A percentile compares a stretch with the other conserved stretches of the same genome.
These are phyloP conservation scores for Pythium dissotocum DNA, from an alignment of 352 stramenopile species.

Conservation along the genomic window DNA sequence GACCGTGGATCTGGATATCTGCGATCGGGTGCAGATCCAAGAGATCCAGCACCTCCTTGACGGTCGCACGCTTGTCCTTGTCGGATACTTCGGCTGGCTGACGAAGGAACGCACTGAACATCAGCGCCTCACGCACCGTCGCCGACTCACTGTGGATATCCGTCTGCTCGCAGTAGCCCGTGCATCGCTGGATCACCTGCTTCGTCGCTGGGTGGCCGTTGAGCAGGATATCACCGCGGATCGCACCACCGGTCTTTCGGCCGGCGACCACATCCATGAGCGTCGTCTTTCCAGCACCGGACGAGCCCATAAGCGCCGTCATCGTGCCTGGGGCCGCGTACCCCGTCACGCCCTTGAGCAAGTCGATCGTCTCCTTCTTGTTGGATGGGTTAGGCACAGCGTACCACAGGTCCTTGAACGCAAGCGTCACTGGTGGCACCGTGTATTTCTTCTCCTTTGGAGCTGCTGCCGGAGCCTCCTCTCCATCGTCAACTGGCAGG, in stretches of 20 bases:
- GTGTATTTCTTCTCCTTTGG: constrained; percentile 7
- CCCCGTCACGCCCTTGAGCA: constrained; percentile 41
- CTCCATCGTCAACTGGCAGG: constrained; percentile 1
- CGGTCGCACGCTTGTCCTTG: constrained; percentile 37
- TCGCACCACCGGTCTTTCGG: constrained; percentile 76
- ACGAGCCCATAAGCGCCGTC: constrained; percentile 44
- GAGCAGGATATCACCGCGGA: constrained; percentile 74
- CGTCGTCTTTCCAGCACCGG: constrained; percentile 37
- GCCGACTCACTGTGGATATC: constrained; percentile 45
- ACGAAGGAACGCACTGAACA: constrained; percentile 80
- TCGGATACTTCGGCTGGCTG: constrained; percentile 17
- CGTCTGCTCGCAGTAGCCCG: constrained; percentile 32
- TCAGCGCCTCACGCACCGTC: constrained; percentile 44
- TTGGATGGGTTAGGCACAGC: constrained; percentile 22
- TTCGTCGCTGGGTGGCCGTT: constrained; percentile 33
- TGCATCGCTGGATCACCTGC: constrained; percentile 25
- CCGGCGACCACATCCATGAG: constrained; percentile 30
- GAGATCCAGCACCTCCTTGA: constrained; percentile 42
- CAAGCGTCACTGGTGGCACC: constrained; percentile 27
- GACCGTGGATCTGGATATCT: constrained; percentile 37
- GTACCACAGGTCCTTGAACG: constrained; percentile 38
- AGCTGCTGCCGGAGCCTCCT: not conserved
- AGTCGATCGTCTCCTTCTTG: constrained; percentile 17
- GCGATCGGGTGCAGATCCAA: constrained; percentile 36
- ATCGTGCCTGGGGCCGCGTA: constrained; percentile 38